Base-by-base conservation (phyloP, 2,329 filamentous ascomycete species). In the Ascochyta clinopodiicola region DNA sequence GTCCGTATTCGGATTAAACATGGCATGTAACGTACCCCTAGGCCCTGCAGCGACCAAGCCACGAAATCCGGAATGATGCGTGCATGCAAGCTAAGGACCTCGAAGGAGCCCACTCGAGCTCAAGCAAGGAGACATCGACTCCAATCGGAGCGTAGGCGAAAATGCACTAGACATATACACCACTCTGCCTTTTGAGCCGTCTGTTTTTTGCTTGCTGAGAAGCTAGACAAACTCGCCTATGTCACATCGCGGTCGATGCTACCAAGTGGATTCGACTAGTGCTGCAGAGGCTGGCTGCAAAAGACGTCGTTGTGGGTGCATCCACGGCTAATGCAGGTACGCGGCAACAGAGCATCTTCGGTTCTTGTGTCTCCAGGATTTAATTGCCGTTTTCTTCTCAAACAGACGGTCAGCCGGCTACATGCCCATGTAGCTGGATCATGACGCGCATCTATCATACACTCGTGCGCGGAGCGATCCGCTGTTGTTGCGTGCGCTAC, bases 1-100 rank as follows among this genome's bases (percentile, higher is more conserved):
- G 34, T 44, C 34, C 38, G 29, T 35, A 12, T 38, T 29, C 24
- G 31, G 7, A 29, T n/a, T n/a, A 10, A 43, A 42, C 32, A 42
- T 17, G 8, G 29, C 25, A 45, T 29, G 45, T 31, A 50, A 42
- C 42, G 10, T 40, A 19, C 51, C 45, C 45, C 51, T 55, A 45
- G 35, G 35, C 36, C 36, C 36, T 50, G 52, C 45, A 55, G 35
- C 46, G 17, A 46, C 45, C 22, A 45, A 24, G 29, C 31, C 45
- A 35, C 40, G 34, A 35, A 35, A 38, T 12, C 7, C 36, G 29
- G 45, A 9, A 5, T 38, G 21, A 42, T 13, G 29, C 34, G n/a
- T 27, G 22, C 17, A 35, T 21, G 22, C 45, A 22, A 40, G 39
- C 40, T 37, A 17, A 31, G 31, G 19, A 24, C 10, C 13, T 24